Percentiles rank a stretch among this genome's conserved stretches.
Evolutionary conservation across 768 basidiomycete species (phyloP).

Genomic region (Leccinum aurantiacum): DNA sequence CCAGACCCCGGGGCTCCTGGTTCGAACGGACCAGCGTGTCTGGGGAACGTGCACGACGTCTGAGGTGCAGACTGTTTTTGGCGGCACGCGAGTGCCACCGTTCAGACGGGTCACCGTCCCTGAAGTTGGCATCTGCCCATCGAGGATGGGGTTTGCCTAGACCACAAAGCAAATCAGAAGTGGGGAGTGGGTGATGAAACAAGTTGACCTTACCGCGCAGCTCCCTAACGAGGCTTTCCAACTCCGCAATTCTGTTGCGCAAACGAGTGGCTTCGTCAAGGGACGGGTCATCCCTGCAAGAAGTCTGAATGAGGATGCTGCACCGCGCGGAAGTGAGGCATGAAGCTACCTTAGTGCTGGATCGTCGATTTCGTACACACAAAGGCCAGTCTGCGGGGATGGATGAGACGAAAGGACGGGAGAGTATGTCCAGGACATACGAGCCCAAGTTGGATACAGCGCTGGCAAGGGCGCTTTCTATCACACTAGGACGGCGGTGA

Average conservation of each 20-base stretch:
- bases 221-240: constrained; percentile 89
- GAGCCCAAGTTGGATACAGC: constrained; percentile 87
- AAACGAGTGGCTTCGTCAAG: constrained; percentile 86
- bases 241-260: constrained; percentile 85
- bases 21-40: constrained; percentile 34
- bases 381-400: constrained; percentile 74
- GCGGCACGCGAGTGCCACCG: constrained; percentile 85
- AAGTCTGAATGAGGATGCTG: background rate
- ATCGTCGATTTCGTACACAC: constrained; percentile 94
- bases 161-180: constrained; percentile 11
- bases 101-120: constrained; percentile 78
- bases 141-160: constrained; percentile 84
- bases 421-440: constrained; percentile 40
- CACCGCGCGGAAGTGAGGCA: background rate
- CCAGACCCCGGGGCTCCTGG: constrained; percentile 40
- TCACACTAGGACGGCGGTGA: constrained; percentile 56
- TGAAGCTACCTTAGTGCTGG: constrained; percentile 66
- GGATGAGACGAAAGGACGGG: constrained; percentile 6
- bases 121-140: constrained; percentile 78
- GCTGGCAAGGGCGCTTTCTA: constrained; percentile 85
- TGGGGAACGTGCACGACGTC: constrained; percentile 40
- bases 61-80: constrained; percentile 54
- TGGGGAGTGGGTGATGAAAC: constrained; percentile 8
- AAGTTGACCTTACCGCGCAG: constrained; percentile 58
- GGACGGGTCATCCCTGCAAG: constrained; percentile 75